Percentiles rank a stretch among this genome's conserved stretches.
Conservation (phyloP, 495 filamentous ascomycete genomes). For the Podospora anserina region DNA sequence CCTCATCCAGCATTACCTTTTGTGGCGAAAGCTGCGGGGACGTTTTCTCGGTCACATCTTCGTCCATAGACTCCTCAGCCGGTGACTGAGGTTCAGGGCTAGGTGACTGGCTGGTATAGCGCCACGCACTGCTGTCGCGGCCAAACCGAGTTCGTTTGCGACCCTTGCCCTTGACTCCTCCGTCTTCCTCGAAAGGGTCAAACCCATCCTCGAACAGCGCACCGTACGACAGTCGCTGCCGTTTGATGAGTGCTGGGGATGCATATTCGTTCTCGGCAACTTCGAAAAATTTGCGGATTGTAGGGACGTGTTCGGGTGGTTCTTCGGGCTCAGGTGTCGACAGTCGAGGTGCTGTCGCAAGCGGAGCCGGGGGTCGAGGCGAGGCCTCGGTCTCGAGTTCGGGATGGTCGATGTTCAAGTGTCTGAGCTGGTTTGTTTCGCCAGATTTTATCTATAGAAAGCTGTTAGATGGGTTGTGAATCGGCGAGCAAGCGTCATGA, state of each 20-base stretch:
- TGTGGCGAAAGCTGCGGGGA: conserved; percentile 22
- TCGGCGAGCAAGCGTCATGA: not conserved
- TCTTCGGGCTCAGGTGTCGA: conserved; percentile 14
- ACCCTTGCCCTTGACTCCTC: conserved; percentile 60
- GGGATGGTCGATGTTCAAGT: conserved; percentile 50
- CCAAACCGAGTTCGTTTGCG: conserved; percentile 74
- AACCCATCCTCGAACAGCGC: conserved; percentile 55
- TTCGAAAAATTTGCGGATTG: conserved; percentile 23
- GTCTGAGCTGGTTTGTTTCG: conserved; percentile 35
- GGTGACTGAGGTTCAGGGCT: conserved; percentile 54
- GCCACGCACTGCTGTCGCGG: conserved; percentile 64
- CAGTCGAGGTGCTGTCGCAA: conserved; percentile 5
- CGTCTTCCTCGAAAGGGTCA: conserved; percentile 70
- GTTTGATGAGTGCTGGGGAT: conserved; percentile 75
- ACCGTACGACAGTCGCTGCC: conserved; percentile 58
- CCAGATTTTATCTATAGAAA: conserved; percentile 29
- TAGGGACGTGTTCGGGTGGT: conserved; percentile 8
- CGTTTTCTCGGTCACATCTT: conserved; percentile 18
- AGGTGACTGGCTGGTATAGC: conserved; percentile 61
- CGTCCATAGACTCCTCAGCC: conserved; percentile 35
- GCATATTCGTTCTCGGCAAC: conserved; percentile 49
- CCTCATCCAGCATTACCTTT: conserved; percentile 44
- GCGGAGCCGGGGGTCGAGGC: conserved; percentile 13
- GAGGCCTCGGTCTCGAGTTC: conserved; percentile 2
- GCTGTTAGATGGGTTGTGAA: conserved; percentile 9